Evolutionary conservation across 495 filamentous ascomycete species (phyloP), one percentile per base, ranked within the genome.

Genomic region (Talaromyces proteolyticus): DNA sequence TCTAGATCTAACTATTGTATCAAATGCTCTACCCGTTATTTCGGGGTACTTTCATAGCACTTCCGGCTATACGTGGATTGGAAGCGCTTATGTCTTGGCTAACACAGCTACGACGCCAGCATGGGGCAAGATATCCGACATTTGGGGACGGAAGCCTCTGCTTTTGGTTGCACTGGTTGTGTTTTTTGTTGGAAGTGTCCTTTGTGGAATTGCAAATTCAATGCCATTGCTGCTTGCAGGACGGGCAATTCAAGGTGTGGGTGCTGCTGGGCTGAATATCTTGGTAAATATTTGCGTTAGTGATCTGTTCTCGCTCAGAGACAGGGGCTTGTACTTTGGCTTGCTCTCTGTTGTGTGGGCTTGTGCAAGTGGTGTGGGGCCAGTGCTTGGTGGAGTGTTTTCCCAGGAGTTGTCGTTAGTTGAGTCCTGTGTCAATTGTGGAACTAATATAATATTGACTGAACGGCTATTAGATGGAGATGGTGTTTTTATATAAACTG

Each of bases 261-360:
- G 90, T 3, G 87, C 86, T 25, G 90, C 89, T 47, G 91, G 90
- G 2, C 76, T 91, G 45, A 74, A 92, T 24, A 83, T 87, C 18
- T 62, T 94, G 57, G 85, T 87, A 21, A 91, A 93, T 61, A 90
- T 94, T 43, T 80, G 76, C 54, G 90, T 95, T 48, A 81, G 81
- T 14, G 90, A 95, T 68, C 58, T 92, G 45, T 91, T 92, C 66
- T 83, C 80, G 50, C 77, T 88, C 73, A 66, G 80, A 61, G 77
- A 82, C 18, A 79, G 82, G 6, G 79, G 79, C 0, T 67, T 79
- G 56, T 85, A 85, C 53, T 76, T 82, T 43, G 80, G 78, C 4
- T 69, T 82, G 36, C 73, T 89, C 50, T 82, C 85, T 16, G 75
- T 79, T 7, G 80, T 82, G 1, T 93, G 87, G 87, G 88, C 87